Evolutionary conservation across 108 stramenopile species (phyloP), one percentile per base, ranked within the genome.

Genomic region (Conticribra weissflogii): DNA sequence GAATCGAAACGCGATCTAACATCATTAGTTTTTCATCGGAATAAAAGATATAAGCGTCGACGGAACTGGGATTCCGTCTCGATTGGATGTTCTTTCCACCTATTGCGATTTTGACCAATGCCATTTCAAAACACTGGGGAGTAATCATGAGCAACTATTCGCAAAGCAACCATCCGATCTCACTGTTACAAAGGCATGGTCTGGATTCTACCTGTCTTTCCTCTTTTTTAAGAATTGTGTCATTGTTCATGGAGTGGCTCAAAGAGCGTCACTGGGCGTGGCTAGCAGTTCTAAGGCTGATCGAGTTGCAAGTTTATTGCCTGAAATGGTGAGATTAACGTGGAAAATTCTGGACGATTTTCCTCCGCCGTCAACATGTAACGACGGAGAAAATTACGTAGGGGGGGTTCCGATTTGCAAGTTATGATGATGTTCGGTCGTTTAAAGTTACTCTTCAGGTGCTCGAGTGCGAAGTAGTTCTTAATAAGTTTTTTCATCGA

Each of bases 201-300:
- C 68, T 17, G 84, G 82, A 14, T 94, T 85, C 60, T 95, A 92
- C 70, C 74, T 93, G 50, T 83, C 93, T 16, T 94, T 96, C 81
- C 71, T 94, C 2, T 87, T 93, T 62, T 97, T 93, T 74, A 96
- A 96, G 68, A 97, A 97, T 78, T 91, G 88, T 51, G 96, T 98
- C 19, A 98, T 98, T 68, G 93, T 97, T 23, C 97, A 98, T 67
- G 98, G 98, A 33, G 93, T 98, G 0, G 94, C 90, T 23, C 92
- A 94, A 56, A 82, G 98, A 33, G 83, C 86, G 12, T 81, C 81
- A 22, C 66, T 80, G 0, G 95, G 95, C 2, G 94, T 96, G 8
- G 95, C 95, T 8, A 92, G 89, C 67, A 93, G 91, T 34, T 70
- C 86, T 16, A 58, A 71, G 36, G 96, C 95, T 8, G 59, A 84